phyloP scores from a whole-genome alignment of 2,329 filamentous ascomycete genomes.

The Penicillium decumbens region DNA sequence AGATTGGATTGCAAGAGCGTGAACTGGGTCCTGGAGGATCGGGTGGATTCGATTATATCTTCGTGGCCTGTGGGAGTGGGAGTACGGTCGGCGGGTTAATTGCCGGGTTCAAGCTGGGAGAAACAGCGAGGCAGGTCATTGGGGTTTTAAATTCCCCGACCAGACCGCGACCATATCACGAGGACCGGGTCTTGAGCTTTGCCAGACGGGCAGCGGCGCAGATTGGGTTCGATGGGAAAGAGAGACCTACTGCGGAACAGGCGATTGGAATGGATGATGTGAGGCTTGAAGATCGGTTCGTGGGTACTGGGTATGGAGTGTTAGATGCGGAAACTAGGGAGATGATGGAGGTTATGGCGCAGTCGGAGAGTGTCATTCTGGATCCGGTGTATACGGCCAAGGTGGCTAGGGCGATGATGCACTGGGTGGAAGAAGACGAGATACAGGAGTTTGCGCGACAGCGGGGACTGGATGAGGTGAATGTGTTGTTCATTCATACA shows the following conservation, averaged over 20 bases:
- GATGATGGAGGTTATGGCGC: slow-evolving; percentile 24
- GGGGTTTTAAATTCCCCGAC: slow-evolving; percentile 35
- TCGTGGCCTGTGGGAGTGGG: slow-evolving; percentile 37
- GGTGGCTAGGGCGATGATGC: slow-evolving; percentile 27
- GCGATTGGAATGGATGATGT: slow-evolving; percentile 31
- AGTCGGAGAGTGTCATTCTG: slow-evolving; percentile 27
- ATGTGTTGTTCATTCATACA: slow-evolving; percentile 38
- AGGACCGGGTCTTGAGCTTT: slow-evolving; percentile 29
- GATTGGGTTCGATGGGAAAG: slow-evolving; percentile 28
- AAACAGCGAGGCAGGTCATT: slow-evolving; percentile 26
- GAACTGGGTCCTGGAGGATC: slow-evolving; percentile 15
- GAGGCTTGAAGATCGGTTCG: slow-evolving; percentile 31
- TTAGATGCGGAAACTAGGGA: slow-evolving; percentile 25
- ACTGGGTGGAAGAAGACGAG: slow-evolving; percentile 24
- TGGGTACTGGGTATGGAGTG: slow-evolving; percentile 31
- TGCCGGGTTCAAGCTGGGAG: slow-evolving; percentile 32
- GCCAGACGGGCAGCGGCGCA: slow-evolving; percentile 24
- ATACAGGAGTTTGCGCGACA: slow-evolving; percentile 10
- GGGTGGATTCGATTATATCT: slow-evolving; percentile 31
- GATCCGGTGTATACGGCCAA: slow-evolving; percentile 39
- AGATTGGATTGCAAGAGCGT: slow-evolving; percentile 29
- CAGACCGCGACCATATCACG: slow-evolving; percentile 27
- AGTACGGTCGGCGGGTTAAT: slow-evolving; percentile 35
- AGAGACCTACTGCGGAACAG: neutral
- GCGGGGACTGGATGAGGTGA: slow-evolving; percentile 16